phyloP scores from a whole-genome alignment of 1,284 basidiomycete genomes.

The Somion occarium region DNA sequence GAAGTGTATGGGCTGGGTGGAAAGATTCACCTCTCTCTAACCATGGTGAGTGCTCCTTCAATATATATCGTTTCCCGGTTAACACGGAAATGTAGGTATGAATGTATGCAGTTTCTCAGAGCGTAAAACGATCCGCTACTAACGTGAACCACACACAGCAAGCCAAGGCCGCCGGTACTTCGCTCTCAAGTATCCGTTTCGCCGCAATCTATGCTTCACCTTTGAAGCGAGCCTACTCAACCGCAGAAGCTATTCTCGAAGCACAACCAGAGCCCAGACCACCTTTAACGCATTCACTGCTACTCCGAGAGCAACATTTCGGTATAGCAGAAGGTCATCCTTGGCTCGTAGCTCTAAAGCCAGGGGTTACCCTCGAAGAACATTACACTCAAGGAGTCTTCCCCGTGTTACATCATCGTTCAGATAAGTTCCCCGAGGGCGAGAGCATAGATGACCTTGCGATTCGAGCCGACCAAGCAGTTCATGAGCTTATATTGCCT shows the following conservation, averaged over 20 bases:
- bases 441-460: constrained; percentile 72
- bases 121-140: too few relatives aligned
- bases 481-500: constrained; percentile 59
- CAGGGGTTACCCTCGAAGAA: constrained; percentile 38
- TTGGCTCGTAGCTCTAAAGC: constrained; percentile 34
- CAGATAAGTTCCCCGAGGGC: constrained; percentile 63
- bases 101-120: too few relatives aligned
- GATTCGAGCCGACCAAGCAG: constrained; percentile 50
- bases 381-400: constrained; percentile 49
- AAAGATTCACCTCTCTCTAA: constrained; percentile 78
- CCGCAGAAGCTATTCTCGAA: constrained; percentile 59
- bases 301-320: constrained; percentile 66
- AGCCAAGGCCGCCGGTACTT: constrained; percentile 73
- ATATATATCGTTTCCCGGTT: not conserved
- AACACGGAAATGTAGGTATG: constrained; percentile 45
- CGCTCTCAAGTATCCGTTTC: constrained; percentile 55
- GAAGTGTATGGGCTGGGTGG: constrained; percentile 41
- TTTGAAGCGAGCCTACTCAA: constrained; percentile 72
- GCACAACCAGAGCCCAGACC: constrained; percentile 50
- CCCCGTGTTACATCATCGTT: constrained; percentile 42
- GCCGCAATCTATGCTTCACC: constrained; percentile 76
- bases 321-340: constrained; percentile 70
- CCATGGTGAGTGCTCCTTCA: constrained; percentile 64
- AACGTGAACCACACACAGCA: too few relatives aligned
- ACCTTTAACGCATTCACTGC: constrained; percentile 43